These are phyloP conservation scores for Theobroma cacao DNA, from an alignment of 345 rosid genomes.

Conservation along the genomic window DNA sequence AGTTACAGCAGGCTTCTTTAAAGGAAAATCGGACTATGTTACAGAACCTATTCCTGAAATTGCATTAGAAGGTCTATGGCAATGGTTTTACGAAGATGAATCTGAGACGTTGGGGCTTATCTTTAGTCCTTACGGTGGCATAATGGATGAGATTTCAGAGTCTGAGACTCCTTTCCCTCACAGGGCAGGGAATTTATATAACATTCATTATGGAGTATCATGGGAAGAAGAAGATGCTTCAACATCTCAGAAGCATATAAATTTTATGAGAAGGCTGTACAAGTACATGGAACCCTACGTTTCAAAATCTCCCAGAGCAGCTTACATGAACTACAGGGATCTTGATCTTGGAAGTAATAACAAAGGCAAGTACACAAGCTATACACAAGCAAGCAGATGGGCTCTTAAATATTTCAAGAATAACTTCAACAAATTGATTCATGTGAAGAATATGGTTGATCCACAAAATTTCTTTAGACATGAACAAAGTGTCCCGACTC, in stretches of 20 bases:
- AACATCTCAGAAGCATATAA: background rate
- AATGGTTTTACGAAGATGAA: background rate
- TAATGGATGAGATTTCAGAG: conserved; percentile 1
- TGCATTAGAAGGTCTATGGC: background rate
- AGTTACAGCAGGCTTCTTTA: too few relatives aligned
- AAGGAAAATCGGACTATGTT: background rate
- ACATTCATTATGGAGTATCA: background rate
- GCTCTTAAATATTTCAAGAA: background rate
- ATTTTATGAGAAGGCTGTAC: background rate
- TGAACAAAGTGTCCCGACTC: conserved; percentile 5
- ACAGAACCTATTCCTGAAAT: background rate
- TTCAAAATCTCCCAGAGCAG: background rate
- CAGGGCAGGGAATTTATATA: background rate
- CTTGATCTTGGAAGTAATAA: background rate
- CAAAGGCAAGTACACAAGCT: background rate
- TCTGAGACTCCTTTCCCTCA: background rate
- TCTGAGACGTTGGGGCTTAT: too few relatives aligned
- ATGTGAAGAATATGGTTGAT: background rate
- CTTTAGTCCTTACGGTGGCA: background rate
- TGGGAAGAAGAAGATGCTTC: background rate
- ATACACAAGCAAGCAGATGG: background rate
- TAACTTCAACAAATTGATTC: background rate
- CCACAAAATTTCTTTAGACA: background rate
- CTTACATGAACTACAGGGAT: conserved; percentile 4
- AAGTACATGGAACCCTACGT: background rate